phyloP scores from a whole-genome alignment of 495 filamentous ascomycete species.

The Xylaria curta region DNA sequence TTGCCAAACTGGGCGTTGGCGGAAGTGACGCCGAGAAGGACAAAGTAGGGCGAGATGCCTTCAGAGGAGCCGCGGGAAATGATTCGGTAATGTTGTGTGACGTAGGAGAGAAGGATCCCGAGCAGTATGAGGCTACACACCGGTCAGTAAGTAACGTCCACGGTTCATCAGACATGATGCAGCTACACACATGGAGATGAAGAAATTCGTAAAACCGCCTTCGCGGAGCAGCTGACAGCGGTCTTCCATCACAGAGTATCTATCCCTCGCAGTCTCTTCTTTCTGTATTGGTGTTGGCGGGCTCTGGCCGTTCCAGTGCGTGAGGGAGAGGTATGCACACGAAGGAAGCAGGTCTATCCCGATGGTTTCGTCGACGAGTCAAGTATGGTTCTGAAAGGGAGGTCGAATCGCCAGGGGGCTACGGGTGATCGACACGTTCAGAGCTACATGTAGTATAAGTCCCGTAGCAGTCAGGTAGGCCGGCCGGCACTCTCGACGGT shows the following conservation, averaged over 20 bases:
- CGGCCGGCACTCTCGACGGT: not conserved
- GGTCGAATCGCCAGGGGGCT: not conserved
- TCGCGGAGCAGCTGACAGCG: constrained; percentile 60
- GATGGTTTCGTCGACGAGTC: constrained; percentile 3
- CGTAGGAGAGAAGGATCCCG: constrained; percentile 91
- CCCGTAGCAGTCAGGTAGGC: not conserved
- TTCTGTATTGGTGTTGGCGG: too few relatives aligned
- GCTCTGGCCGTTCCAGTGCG: not conserved
- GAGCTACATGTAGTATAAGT: constrained; percentile 9
- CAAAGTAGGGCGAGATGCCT: constrained; percentile 92
- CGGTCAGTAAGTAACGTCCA: constrained; percentile 5
- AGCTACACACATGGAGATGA: constrained; percentile 63
- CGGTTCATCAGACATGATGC: not conserved
- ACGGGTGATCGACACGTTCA: constrained; percentile 20
- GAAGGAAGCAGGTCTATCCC: not conserved
- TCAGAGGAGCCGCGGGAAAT: constrained; percentile 86
- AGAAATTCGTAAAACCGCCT: constrained; percentile 64
- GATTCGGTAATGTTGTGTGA: constrained; percentile 94
- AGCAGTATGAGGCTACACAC: constrained; percentile 77
- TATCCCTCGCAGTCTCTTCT: not conserved
- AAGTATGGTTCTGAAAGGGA: not conserved
- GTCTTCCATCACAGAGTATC: constrained; percentile 44
- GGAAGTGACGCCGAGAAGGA: constrained; percentile 89
- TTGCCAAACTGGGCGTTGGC: constrained; percentile 88
- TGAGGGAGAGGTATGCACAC: not conserved